These are phyloP conservation scores for Cutaneotrichosporon cavernicola DNA, from an alignment of 1,284 basidiomycete genomes.

Conservation along the genomic window DNA sequence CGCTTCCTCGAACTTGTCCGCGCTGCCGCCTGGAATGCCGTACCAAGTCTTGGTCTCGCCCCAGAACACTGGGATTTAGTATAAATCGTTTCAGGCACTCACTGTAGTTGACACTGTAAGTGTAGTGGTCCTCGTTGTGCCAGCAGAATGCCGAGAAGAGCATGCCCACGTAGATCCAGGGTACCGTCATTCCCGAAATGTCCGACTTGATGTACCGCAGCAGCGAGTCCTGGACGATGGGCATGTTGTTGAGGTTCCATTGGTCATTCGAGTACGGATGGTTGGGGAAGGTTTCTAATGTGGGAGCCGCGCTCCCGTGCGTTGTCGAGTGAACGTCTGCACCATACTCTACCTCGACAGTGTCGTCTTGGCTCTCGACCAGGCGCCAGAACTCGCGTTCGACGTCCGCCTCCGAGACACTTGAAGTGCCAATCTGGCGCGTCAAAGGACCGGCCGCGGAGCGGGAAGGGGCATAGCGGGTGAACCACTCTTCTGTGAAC, in stretches of 20 bases:
- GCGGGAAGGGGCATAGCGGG: slow-evolving; percentile 63
- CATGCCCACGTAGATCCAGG: slow-evolving; percentile 99
- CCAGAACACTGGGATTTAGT: slow-evolving; percentile 78
- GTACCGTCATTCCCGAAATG: slow-evolving; percentile 99
- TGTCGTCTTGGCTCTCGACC: slow-evolving; percentile 82
- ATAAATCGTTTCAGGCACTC: slow-evolving; percentile 46
- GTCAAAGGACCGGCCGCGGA: slow-evolving; percentile 30
- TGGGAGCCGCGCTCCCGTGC: slow-evolving; percentile 95
- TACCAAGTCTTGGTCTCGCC: slow-evolving; percentile 99
- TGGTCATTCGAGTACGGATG: slow-evolving; percentile 84
- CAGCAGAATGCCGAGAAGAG: slow-evolving; percentile 99
- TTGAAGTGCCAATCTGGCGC: slow-evolving; percentile 61
- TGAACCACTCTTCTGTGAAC: slow-evolving; percentile 87
- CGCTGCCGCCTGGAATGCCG: slow-evolving; percentile 89
- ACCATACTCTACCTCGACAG: slow-evolving; percentile 97
- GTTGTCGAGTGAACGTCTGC: slow-evolving; percentile 98
- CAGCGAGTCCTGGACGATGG: slow-evolving; percentile 77
- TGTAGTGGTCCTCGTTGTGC: slow-evolving; percentile 99
- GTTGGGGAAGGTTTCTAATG: slow-evolving; percentile 85
- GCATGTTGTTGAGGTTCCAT: slow-evolving; percentile 98
- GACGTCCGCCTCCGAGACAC: slow-evolving; percentile 81
- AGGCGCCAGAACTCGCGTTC: slow-evolving; percentile 98
- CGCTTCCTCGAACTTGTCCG: slow-evolving; percentile 93
- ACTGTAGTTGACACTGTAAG: slow-evolving; percentile 94
- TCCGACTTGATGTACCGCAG: slow-evolving; percentile 89